Evolutionary conservation across 2,329 filamentous ascomycete genomes (phyloP).

Genomic region (Coniosporium tulheliwenetii): DNA sequence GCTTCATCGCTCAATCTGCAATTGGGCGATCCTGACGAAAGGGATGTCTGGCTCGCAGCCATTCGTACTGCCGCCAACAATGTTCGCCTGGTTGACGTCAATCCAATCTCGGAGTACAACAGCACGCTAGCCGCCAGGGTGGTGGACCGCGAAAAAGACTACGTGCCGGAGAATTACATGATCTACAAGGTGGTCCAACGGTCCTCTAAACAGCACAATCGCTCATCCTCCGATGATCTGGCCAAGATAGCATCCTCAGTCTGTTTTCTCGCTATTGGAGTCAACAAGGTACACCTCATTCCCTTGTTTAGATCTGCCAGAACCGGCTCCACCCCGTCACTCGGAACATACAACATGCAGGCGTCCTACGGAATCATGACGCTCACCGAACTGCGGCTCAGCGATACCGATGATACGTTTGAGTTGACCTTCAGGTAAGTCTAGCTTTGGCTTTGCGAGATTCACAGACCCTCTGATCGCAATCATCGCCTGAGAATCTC

Average conservation of each 20-base stretch:
- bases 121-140: constrained; percentile 46
- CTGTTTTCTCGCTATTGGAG: constrained; percentile 53
- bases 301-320: constrained; percentile 44
- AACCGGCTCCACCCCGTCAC: constrained; percentile 37
- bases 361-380: constrained; percentile 48
- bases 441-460: not conserved
- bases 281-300: constrained; percentile 54
- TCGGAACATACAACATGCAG: constrained; percentile 33
- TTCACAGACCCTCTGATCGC: not conserved
- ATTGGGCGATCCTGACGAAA: constrained; percentile 46
- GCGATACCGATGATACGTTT: constrained; percentile 48
- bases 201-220: constrained; percentile 35
- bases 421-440: constrained; percentile 45
- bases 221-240: constrained; percentile 50
- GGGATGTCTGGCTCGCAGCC: constrained; percentile 47
- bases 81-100: constrained; percentile 33
- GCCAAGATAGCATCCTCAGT: constrained; percentile 48
- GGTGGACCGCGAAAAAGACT: constrained; percentile 51
- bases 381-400: constrained; percentile 42
- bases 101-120: constrained; percentile 40
- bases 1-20: constrained; percentile 49
- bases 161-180: constrained; percentile 50
- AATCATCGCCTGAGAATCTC: too few relatives aligned
- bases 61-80: constrained; percentile 45
- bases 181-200: constrained; percentile 55